Evolutionary conservation across 257 asterid species (phyloP), one percentile per base, ranked within the genome.

Genomic region (Paulownia fortunei): DNA sequence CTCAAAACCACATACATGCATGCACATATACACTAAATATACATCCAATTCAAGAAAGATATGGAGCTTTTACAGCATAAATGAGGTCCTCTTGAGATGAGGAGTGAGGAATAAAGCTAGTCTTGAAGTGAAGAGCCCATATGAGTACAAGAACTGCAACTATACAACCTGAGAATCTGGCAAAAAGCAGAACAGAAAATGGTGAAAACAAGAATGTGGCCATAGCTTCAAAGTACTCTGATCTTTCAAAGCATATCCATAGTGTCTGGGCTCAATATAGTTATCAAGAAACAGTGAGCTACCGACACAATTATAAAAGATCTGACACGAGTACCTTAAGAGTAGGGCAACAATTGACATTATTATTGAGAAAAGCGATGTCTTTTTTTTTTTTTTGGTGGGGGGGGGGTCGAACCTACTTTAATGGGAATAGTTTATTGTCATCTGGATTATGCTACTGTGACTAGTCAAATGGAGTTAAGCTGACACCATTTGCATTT

Each of bases 121-220:
- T 75, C 79, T 82, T 80, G 92, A 87, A 94, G 51, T 82, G 84
- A 63, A 94, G 76, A 58, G 96, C 89, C 98, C 98, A 94, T 46
- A 73, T 77, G 70, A 86, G 62, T 1, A 94, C 97, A 82, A 92
- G 97, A 79, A 87, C 1, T 56, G 97, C 97, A 79, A 90, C 97
- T 41, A 71, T 49, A 81, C 55, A 85, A 74, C 87, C 96, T 71
- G 92, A 90, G 4, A 94, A 8, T 84, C 97, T 90, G 26, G 97
- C 97, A 16, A 87, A 82, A 8, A 92, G 51, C 11, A 90, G 80
- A 3, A 82, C 61, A 24, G 84, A 63, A 58, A 79, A 46, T 63
- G 86, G 78, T 51, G 91, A 73, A 78, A 83, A 58, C 47, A 82
- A 73, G 32, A 72, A 23, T 54, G 76, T 62, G 69, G 85, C 89